These are phyloP conservation scores for Drechslerella dactyloides DNA, from an alignment of 2,329 filamentous ascomycete species.

Conservation along the genomic window DNA sequence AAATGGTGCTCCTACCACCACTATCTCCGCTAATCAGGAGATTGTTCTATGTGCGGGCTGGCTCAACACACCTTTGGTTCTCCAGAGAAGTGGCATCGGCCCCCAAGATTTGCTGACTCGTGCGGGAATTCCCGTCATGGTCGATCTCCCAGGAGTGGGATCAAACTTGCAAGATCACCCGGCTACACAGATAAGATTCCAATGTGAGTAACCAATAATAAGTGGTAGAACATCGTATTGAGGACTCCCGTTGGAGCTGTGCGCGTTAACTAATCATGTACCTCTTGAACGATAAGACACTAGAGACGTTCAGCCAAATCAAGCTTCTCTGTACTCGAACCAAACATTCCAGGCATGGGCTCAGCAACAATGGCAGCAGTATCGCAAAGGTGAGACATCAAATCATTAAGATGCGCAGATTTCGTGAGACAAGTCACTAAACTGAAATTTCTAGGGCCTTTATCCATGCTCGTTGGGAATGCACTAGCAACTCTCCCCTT, in stretches of 20 bases:
- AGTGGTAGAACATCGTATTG: neutral
- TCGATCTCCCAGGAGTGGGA: conserved; percentile 63
- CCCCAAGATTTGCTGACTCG: conserved; percentile 57
- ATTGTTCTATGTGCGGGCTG: conserved; percentile 60
- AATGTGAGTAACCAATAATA: conserved; percentile 21
- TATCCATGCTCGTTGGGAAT: conserved; percentile 57
- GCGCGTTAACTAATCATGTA: neutral
- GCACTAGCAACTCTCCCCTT: conserved; percentile 58
- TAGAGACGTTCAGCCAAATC: conserved; percentile 37
- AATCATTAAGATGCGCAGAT: neutral
- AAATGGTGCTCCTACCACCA: conserved; percentile 43
- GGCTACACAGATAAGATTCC: conserved; percentile 44
- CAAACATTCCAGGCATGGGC: conserved; percentile 42
- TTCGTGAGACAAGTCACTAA: neutral
- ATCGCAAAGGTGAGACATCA: conserved; percentile 33
- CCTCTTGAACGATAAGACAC: conserved; percentile 18
- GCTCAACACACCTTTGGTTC: conserved; percentile 60
- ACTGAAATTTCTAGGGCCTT: conserved; percentile 53
- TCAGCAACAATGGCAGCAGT: conserved; percentile 42
- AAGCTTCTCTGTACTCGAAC: conserved; percentile 33
- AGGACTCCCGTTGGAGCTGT: neutral
- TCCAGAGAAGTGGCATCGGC: conserved; percentile 64
- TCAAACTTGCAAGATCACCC: conserved; percentile 61
- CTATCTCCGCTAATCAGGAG: conserved; percentile 57
- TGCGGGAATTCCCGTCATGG: conserved; percentile 59